phyloP scores from a whole-genome alignment of 257 asterid species.

The Coffea canephora region DNA sequence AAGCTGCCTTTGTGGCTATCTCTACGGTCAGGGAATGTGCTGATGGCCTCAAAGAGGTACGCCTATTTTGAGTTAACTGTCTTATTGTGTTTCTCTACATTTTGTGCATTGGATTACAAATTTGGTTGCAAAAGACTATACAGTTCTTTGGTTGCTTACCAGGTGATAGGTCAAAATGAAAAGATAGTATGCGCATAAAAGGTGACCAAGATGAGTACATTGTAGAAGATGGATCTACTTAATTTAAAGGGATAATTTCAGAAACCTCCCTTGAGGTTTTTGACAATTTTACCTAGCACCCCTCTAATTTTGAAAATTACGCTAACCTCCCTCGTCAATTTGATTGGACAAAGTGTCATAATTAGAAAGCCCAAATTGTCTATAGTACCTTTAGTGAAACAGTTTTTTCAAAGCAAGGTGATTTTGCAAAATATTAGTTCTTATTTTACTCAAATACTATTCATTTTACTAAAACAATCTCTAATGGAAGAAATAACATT shows the following conservation, averaged over 20 bases:
- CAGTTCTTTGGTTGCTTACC: background rate
- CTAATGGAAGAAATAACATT: no score
- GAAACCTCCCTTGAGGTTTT: no score
- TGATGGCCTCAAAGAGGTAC: slow-evolving; percentile 76
- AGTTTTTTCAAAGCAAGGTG: no score
- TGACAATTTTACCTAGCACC: no score
- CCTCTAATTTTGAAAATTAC: no score
- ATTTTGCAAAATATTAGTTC: no score
- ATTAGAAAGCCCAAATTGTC: no score
- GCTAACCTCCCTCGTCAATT: no score
- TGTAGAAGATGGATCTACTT: background rate
- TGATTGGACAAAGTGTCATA: no score
- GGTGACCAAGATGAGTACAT: background rate
- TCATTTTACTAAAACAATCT: no score
- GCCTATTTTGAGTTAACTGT: background rate
- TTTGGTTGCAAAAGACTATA: background rate
- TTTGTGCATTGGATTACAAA: background rate
- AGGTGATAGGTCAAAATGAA: background rate
- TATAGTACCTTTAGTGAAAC: no score
- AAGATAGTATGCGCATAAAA: background rate
- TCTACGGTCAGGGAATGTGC: slow-evolving; percentile 67
- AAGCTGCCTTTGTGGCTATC: slow-evolving; percentile 91
- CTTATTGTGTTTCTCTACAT: background rate
- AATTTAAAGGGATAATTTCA: background rate
- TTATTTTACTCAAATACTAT: no score